Evolutionary conservation across 2,329 filamentous ascomycete genomes (phyloP), one percentile per base, ranked within the genome.

Genomic region (Monilinia vaccinii-corymbosi): DNA sequence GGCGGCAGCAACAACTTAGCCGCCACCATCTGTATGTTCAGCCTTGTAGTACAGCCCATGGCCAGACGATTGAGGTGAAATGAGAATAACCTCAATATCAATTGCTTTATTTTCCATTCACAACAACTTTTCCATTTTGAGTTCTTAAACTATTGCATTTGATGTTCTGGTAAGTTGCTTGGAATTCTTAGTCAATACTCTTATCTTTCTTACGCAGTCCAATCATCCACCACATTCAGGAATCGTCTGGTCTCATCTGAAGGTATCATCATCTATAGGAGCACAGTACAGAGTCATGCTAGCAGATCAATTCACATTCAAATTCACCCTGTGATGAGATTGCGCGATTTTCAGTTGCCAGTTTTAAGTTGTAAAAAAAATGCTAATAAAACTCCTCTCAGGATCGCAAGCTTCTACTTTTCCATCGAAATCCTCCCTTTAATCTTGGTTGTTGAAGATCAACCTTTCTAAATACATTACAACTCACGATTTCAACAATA

Each of bases 311-410:
- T 53, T 53, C 51, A 53, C 51, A 38, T 38, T 28, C 16, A 38
- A 21, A 38, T 46, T 21, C 48, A 53, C 18, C n/a, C 13, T 38
- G 0, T 38, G 10, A 53, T 42, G 16, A 40, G 11, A 36, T 45
- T 59, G 21, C 21, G 6, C 48, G 53, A 53, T 36, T 2, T 32
- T 3, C 4, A 13, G n/a, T 18, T 16, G 21, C 31, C 16, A 21
- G 21, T 18, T 36, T 40, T 7, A 8, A 7, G 25, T 46, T 23
- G n/a, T n/a, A n/a, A n/a, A n/a, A n/a, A n/a, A n/a, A n/a, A 14
- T 44, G 56, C 56, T 59, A 53, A 59, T 45, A 38, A 48, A 23
- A 40, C 38, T 57, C 40, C 55, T 49, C 40, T 13, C 38, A 58
- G 56, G 44, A 23, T 40, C 36, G 18, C 56, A 36, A 51, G 18